phyloP scores from a whole-genome alignment of 208 protist species.

The Crithidia thermophila region DNA sequence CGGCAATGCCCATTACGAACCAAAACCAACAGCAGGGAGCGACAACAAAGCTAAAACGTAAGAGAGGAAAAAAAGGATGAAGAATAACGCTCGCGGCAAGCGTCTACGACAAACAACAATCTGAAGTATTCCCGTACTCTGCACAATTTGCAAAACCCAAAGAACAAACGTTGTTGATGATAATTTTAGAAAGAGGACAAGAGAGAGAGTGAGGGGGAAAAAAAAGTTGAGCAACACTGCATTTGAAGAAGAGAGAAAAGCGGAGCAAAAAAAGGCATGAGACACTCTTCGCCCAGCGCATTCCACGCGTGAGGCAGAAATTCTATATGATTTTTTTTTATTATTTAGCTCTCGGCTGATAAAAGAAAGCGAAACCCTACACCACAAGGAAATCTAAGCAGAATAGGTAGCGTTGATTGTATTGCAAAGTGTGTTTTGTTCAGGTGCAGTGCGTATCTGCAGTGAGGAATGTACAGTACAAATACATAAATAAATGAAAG shows the following conservation, averaged over 20 bases:
- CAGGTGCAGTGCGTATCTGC: too few relatives aligned
- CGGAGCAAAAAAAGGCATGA: too few relatives aligned
- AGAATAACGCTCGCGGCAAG: not conserved
- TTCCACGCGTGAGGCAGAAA: not conserved
- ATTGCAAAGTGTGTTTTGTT: too few relatives aligned
- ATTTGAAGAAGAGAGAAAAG: not conserved
- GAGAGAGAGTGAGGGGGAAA: not conserved
- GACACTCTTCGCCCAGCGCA: not conserved
- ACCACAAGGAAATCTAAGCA: too few relatives aligned
- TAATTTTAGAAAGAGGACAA: not conserved
- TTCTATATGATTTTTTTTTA: slow-evolving; percentile 2
- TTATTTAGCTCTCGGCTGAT: not conserved
- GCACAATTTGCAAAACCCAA: too few relatives aligned
- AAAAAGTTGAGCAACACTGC: slow-evolving; percentile 1
- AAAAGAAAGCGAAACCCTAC: too few relatives aligned
- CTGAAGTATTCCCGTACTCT: too few relatives aligned
- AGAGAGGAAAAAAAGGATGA: slow-evolving; percentile 2
- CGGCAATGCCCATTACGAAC: slow-evolving; percentile 86
- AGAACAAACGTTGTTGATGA: too few relatives aligned
- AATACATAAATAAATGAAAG: too few relatives aligned
- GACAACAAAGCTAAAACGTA: not conserved
- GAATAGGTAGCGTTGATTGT: too few relatives aligned
- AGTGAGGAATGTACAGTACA: too few relatives aligned
- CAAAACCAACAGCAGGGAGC: not conserved
- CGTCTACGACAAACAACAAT: too few relatives aligned